These are phyloP conservation scores for Oryza rufipogon DNA, from an alignment of 176 grass and related monocot genomes.

Conservation along the genomic window DNA sequence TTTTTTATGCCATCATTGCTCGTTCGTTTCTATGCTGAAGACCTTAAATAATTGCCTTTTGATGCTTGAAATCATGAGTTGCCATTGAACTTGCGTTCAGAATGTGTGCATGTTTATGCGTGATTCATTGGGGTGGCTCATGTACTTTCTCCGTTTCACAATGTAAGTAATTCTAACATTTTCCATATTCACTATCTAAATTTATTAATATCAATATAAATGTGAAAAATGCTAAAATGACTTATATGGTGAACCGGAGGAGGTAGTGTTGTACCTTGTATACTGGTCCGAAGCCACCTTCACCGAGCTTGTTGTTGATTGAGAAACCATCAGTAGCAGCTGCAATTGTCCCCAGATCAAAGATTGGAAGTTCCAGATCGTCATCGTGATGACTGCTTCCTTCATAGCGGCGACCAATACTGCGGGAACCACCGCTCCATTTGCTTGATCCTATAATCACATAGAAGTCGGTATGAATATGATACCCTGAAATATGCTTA, in stretches of 20 bases:
- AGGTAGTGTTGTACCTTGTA: constrained; percentile 48
- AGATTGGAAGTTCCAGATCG: constrained; percentile 54
- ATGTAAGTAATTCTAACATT: too few species aligned
- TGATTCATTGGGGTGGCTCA: not conserved
- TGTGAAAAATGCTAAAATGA: too few species aligned
- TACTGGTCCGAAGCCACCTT: constrained; percentile 71
- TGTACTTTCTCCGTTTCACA: too few species aligned
- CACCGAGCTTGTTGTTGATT: constrained; percentile 60
- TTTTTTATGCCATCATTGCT: not conserved
- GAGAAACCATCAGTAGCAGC: constrained; percentile 69
- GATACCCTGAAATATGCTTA: not conserved
- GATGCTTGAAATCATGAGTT: not conserved
- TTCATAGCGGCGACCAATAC: constrained; percentile 21
- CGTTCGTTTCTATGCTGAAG: not conserved
- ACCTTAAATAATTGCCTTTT: not conserved
- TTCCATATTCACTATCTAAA: too few species aligned
- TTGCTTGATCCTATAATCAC: constrained; percentile 41
- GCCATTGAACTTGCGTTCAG: not conserved
- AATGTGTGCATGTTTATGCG: not conserved
- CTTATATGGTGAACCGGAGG: too few species aligned
- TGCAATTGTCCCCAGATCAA: constrained; percentile 57
- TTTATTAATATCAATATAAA: too few species aligned
- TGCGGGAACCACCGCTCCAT: constrained; percentile 39
- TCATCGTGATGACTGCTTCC: constrained; percentile 50
- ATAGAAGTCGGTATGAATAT: not conserved